Evolutionary conservation across 768 basidiomycete species (phyloP).

Genomic region (Neoboletus subvelutipes): DNA sequence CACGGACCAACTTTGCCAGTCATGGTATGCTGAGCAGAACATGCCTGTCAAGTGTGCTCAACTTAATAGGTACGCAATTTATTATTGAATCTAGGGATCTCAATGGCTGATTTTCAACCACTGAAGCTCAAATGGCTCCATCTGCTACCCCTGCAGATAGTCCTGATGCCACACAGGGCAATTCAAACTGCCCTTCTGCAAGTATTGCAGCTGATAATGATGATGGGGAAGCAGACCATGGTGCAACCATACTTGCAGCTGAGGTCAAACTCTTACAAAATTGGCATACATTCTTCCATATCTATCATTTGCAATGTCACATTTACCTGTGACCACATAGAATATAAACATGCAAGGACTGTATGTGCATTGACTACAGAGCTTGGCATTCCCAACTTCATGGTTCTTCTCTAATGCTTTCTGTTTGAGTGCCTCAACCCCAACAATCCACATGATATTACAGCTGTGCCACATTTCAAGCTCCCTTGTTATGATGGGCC

Average conservation of each 20-base stretch:
- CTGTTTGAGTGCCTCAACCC: slow-evolving; percentile 6
- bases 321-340: neutral
- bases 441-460: slow-evolving; percentile 4
- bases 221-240: neutral
- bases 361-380: neutral
- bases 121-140: neutral
- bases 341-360: slow-evolving; percentile 2
- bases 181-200: neutral
- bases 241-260: neutral
- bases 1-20: no score
- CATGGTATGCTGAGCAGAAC: no score
- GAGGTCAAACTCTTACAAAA: neutral
- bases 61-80: neutral
- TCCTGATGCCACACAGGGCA: no score
- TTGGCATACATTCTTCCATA: neutral
- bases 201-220: neutral
- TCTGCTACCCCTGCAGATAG: neutral
- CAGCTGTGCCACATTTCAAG: neutral
- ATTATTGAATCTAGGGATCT: no score
- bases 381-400: neutral
- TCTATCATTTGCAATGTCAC: no score
- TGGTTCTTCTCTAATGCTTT: slow-evolving; percentile 1
- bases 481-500: slow-evolving; percentile 1
- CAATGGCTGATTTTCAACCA: neutral
- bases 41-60: no score